These are phyloP conservation scores for Taphrina flavorubra DNA, from an alignment of 1,139 yeast genomes.

Conservation along the genomic window DNA sequence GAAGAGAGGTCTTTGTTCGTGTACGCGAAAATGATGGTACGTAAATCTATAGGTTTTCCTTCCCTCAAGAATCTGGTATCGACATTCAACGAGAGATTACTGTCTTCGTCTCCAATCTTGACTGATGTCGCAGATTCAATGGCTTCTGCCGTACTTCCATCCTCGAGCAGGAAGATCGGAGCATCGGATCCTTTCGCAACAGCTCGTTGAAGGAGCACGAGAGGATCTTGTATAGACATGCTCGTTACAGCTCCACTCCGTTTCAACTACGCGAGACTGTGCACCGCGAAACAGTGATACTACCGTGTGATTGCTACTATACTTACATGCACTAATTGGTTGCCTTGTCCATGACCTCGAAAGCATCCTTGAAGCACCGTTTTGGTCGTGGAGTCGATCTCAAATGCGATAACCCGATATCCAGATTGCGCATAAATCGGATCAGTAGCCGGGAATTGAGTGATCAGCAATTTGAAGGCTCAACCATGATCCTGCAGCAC, in stretches of 20 bases:
- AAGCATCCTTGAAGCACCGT: too few species aligned
- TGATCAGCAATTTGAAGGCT: background rate
- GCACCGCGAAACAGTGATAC: too few species aligned
- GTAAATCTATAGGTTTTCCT: constrained; percentile 56
- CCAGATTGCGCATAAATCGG: constrained; percentile 1
- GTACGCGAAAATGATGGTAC: constrained; percentile 82
- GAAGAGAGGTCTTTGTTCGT: constrained; percentile 72
- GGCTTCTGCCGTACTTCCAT: constrained; percentile 4
- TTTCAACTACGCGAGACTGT: too few species aligned
- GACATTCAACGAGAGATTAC: background rate
- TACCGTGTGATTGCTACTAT: too few species aligned
- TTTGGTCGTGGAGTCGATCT: background rate
- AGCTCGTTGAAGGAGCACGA: constrained; percentile 4
- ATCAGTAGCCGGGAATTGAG: background rate
- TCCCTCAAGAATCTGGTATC: constrained; percentile 28
- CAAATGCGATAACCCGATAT: background rate
- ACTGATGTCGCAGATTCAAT: constrained; percentile 10
- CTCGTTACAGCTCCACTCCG: background rate
- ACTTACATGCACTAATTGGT: too few species aligned
- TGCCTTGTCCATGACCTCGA: background rate
- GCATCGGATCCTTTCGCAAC: background rate
- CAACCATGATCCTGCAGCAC: too few species aligned
- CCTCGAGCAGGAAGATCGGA: background rate
- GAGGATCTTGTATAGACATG: constrained; percentile 18
- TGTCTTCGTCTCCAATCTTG: background rate